A percentile compares a stretch with the other conserved stretches of the same genome.
Conservation (phyloP, 2,329 filamentous ascomycete genomes). For the Rhinocladiella similis region DNA sequence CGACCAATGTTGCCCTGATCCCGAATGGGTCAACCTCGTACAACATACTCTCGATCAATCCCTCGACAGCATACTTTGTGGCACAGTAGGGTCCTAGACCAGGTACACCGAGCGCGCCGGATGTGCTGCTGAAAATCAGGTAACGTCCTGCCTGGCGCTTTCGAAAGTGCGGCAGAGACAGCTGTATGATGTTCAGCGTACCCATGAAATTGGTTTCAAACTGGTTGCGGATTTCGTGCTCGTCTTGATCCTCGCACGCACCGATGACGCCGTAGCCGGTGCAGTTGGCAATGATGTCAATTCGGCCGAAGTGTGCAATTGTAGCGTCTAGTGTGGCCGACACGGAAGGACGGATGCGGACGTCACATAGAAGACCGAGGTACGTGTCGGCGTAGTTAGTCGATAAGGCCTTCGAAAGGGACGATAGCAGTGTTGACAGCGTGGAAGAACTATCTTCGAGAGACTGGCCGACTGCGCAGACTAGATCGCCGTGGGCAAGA, state of each 20-base stretch:
- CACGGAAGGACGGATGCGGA: slow-evolving; percentile 78
- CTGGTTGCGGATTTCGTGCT: slow-evolving; percentile 90
- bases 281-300: slow-evolving; percentile 91
- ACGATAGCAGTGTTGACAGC: slow-evolving; percentile 47
- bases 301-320: slow-evolving; percentile 72
- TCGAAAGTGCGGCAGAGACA: slow-evolving; percentile 84
- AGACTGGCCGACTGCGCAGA: slow-evolving; percentile 81
- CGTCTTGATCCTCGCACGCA: slow-evolving; percentile 94
- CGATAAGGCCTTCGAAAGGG: slow-evolving; percentile 63
- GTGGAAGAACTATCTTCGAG: slow-evolving; percentile 64
- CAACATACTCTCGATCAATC: slow-evolving; percentile 91
- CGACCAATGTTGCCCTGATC: slow-evolving; percentile 89
- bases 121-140: slow-evolving; percentile 90
- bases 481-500: slow-evolving; percentile 76
- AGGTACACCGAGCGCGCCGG: slow-evolving; percentile 88
- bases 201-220: slow-evolving; percentile 99
- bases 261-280: slow-evolving; percentile 95
- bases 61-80: slow-evolving; percentile 95
- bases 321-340: slow-evolving; percentile 67
- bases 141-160: slow-evolving; percentile 75
- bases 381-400: slow-evolving; percentile 57
- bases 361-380: slow-evolving; percentile 83
- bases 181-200: slow-evolving; percentile 87
- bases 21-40: slow-evolving; percentile 93
- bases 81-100: slow-evolving; percentile 93